Conservation (phyloP, 1,139 yeast genomes). For the Meyerozyma sp. region DNA sequence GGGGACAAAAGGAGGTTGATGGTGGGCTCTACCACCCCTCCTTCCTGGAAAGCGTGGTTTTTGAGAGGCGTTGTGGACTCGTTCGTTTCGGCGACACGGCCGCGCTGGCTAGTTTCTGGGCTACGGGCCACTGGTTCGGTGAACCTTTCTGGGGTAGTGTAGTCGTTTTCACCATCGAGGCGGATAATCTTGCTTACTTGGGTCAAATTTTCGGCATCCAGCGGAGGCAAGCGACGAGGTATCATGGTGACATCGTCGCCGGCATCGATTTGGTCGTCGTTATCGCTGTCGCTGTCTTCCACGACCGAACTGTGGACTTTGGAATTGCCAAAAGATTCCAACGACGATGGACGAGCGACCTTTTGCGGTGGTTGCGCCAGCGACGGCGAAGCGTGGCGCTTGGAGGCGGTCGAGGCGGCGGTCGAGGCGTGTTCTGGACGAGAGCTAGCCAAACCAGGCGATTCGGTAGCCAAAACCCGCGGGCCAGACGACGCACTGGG, state of each 20-base stretch:
- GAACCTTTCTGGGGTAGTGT: constrained; percentile 35
- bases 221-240: neutral
- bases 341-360: neutral
- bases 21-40: constrained; percentile 20
- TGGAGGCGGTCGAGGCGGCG: neutral
- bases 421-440: neutral
- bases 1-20: constrained; percentile 30
- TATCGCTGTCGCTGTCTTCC: constrained; percentile 23
- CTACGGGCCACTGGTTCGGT: constrained; percentile 41
- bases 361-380: neutral
- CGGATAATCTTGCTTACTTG: constrained; percentile 18
- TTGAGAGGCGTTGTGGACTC: constrained; percentile 23
- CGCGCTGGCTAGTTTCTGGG: constrained; percentile 34
- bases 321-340: too few species aligned
- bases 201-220: constrained; percentile 11
- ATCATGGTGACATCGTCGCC: constrained; percentile 6
- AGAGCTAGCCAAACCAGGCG: too few species aligned
- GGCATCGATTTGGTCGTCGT: constrained; percentile 16
- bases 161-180: constrained; percentile 13
- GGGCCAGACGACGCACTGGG: neutral
- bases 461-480: too few species aligned
- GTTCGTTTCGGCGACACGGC: constrained; percentile 16
- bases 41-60: constrained; percentile 9
- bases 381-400: neutral
- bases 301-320: constrained; percentile 11